These are phyloP conservation scores for Corylus heterophylla DNA, from an alignment of 306 rosid genomes.

Conservation along the genomic window DNA sequence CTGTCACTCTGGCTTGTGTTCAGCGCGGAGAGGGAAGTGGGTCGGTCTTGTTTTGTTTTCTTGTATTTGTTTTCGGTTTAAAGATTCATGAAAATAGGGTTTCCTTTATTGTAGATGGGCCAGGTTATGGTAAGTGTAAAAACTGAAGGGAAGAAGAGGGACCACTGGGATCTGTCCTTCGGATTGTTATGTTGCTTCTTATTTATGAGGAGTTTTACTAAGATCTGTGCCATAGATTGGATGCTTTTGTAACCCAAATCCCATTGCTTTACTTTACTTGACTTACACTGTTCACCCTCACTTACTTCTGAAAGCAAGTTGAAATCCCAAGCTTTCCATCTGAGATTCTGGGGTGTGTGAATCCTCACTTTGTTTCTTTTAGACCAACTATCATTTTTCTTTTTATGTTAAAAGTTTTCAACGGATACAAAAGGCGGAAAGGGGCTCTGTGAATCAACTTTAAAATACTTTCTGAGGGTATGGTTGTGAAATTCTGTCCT, in stretches of 20 bases:
- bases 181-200: conserved; percentile 18
- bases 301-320: conserved; percentile 4
- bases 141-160: conserved; percentile 21
- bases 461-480: conserved; percentile 20
- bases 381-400: not conserved
- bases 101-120: conserved; percentile 19
- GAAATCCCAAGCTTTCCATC: conserved; percentile 10
- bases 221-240: conserved; percentile 27
- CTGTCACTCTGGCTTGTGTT: not conserved
- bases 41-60: conserved; percentile 11
- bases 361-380: not conserved
- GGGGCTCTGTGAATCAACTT: conserved; percentile 19
- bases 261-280: conserved; percentile 21
- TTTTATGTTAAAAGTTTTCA: not conserved
- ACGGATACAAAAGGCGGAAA: not conserved
- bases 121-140: conserved; percentile 15
- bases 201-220: conserved; percentile 15
- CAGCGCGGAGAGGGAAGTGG: not conserved
- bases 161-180: conserved; percentile 32
- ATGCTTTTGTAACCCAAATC: conserved; percentile 21
- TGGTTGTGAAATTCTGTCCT: conserved; percentile 16
- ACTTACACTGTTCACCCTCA: conserved; percentile 1
- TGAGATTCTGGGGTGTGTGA: conserved; percentile 7
- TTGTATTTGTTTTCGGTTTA: conserved; percentile 3
- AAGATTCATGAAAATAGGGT: conserved; percentile 11